Evolutionary conservation across 345 rosid species (phyloP).

Genomic region (Camelina hispida): DNA sequence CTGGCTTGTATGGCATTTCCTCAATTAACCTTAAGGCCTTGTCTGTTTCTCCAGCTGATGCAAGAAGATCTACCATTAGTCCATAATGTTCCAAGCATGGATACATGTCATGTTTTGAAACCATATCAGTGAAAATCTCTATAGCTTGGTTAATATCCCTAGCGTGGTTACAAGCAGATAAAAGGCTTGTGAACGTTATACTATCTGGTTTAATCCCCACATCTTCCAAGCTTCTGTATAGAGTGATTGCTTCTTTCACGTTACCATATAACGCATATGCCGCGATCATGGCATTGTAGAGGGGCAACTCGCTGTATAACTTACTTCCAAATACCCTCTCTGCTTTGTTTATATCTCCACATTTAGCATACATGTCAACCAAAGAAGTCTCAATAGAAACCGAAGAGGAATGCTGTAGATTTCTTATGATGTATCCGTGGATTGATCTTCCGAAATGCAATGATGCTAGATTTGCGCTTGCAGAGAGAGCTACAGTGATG

Average conservation of each 20-base stretch:
- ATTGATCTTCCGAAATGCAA: slow-evolving; percentile 56
- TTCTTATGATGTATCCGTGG: slow-evolving; percentile 62
- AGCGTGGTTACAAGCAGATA: slow-evolving; percentile 53
- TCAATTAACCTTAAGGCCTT: slow-evolving; percentile 48
- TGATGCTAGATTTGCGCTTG: slow-evolving; percentile 52
- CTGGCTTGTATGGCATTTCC: slow-evolving; percentile 56
- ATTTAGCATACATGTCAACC: slow-evolving; percentile 72
- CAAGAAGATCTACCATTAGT: slow-evolving; percentile 53
- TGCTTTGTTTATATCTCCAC: slow-evolving; percentile 60
- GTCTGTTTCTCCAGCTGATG: slow-evolving; percentile 49
- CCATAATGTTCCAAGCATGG: slow-evolving; percentile 65
- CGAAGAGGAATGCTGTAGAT: slow-evolving; percentile 39
- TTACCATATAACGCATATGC: slow-evolving; percentile 53
- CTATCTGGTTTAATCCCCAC: slow-evolving; percentile 51
- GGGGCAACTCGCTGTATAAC: slow-evolving; percentile 45
- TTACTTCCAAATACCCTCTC: slow-evolving; percentile 47
- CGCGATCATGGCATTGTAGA: slow-evolving; percentile 60
- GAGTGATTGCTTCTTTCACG: slow-evolving; percentile 48
- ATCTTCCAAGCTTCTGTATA: slow-evolving; percentile 42
- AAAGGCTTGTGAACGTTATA: slow-evolving; percentile 55
- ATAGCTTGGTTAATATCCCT: slow-evolving; percentile 52
- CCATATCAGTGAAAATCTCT: slow-evolving; percentile 47
- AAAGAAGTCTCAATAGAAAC: slow-evolving; percentile 53
- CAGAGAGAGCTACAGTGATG: slow-evolving; percentile 58
- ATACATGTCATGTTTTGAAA: slow-evolving; percentile 37